Evolutionary conservation across 2,329 filamentous ascomycete genomes (phyloP).

Genomic region (Harringtonia lauricola): DNA sequence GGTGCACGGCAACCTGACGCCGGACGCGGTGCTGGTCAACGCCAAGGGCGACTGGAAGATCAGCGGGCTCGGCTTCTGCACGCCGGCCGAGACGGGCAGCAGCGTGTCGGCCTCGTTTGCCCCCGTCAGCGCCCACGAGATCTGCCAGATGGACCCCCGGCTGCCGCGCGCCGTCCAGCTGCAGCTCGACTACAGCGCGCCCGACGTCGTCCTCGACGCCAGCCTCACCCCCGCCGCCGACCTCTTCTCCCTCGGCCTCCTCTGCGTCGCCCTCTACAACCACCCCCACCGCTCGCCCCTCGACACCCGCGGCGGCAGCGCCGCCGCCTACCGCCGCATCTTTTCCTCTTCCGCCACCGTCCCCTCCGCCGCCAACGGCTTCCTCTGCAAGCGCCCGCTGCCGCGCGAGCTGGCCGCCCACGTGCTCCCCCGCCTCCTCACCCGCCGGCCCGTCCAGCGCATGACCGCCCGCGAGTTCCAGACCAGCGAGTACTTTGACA

Average conservation of each 20-base stretch:
- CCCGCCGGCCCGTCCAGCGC: constrained; percentile 74
- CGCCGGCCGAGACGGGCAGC: constrained; percentile 48
- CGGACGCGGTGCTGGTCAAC: constrained; percentile 88
- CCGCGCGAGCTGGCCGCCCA: constrained; percentile 66
- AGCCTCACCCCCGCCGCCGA: constrained; percentile 77
- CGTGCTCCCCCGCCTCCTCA: constrained; percentile 77
- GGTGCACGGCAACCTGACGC: constrained; percentile 89
- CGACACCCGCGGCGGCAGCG: constrained; percentile 69
- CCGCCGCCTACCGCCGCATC: constrained; percentile 74
- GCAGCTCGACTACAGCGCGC: constrained; percentile 85
- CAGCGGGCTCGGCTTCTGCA: constrained; percentile 83
- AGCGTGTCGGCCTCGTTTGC: constrained; percentile 56
- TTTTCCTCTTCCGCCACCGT: constrained; percentile 70
- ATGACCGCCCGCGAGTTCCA: constrained; percentile 88
- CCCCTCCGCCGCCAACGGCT: constrained; percentile 74
- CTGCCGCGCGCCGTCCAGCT: constrained; percentile 76
- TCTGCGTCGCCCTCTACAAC: constrained; percentile 87
- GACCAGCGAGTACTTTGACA: constrained; percentile 92
- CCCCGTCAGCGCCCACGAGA: constrained; percentile 73
- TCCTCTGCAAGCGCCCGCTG: constrained; percentile 65
- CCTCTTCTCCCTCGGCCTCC: constrained; percentile 84
- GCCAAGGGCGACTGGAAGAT: constrained; percentile 99
- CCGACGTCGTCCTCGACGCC: constrained; percentile 87
- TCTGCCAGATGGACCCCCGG: constrained; percentile 73
- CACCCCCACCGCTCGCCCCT: constrained; percentile 85